These are phyloP conservation scores for Melocanna baccifera DNA, from an alignment of 176 grass and related monocot species.

Conservation along the genomic window DNA sequence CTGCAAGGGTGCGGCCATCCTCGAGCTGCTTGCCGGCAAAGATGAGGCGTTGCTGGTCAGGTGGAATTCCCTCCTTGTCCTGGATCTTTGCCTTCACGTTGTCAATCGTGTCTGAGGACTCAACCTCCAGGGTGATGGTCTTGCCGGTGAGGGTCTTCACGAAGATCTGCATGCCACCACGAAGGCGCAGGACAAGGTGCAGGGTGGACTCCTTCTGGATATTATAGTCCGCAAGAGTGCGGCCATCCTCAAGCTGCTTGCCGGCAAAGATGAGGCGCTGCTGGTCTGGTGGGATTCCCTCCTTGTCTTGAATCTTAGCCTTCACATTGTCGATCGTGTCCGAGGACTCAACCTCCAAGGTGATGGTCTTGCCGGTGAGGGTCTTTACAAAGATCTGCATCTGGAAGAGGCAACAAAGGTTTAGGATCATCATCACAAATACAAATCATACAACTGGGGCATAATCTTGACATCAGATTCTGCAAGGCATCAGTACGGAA, in stretches of 20 bases:
- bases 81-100: too few relatives aligned
- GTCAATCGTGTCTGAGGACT: constrained; percentile 86
- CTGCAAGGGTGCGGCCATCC: too few relatives aligned
- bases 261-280: constrained; percentile 86
- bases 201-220: too few relatives aligned
- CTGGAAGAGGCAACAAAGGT: background rate
- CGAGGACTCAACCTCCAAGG: constrained; percentile 88
- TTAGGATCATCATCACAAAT: too few relatives aligned
- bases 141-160: constrained; percentile 97
- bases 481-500: too few relatives aligned
- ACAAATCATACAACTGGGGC: too few relatives aligned
- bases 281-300: constrained; percentile 85
- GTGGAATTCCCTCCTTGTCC: too few relatives aligned
- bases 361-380: constrained; percentile 97
- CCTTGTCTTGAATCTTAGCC: too few relatives aligned
- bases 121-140: constrained; percentile 96
- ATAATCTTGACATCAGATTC: too few relatives aligned
- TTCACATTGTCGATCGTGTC: constrained; percentile 90
- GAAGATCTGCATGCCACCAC: constrained; percentile 63
- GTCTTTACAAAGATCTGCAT: constrained; percentile 97
- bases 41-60: too few relatives aligned
- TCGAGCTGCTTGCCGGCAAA: too few relatives aligned
- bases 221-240: constrained; percentile 92
- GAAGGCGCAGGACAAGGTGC: too few relatives aligned
- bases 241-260: constrained; percentile 88